Percentiles rank a stretch among this genome's conserved stretches.
These are phyloP conservation scores for Aspergillus hortae DNA, from an alignment of 2,329 filamentous ascomycete genomes.

Conservation along the genomic window DNA sequence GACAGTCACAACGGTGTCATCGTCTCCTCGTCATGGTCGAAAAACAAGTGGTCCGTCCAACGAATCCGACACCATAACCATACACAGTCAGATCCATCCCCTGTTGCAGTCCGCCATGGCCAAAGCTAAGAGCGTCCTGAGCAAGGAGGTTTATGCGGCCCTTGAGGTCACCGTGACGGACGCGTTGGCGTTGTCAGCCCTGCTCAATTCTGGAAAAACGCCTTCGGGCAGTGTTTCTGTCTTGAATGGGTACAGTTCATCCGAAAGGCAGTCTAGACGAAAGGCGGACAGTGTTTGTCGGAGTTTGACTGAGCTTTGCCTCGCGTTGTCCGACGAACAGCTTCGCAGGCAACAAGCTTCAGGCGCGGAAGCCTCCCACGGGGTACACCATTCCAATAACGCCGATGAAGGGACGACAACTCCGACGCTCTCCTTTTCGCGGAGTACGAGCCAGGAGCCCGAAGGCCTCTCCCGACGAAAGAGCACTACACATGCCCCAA, in stretches of 20 bases:
- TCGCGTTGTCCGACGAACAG: constrained; percentile 69
- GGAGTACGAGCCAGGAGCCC: constrained; percentile 37
- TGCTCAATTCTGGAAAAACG: constrained; percentile 71
- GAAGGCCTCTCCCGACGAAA: constrained; percentile 27
- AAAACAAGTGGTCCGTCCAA: constrained; percentile 44
- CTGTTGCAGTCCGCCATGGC: constrained; percentile 74
- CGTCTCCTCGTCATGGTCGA: constrained; percentile 72
- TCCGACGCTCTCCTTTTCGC: constrained; percentile 31
- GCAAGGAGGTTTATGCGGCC: constrained; percentile 68
- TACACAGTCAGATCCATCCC: constrained; percentile 62
- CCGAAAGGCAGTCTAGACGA: constrained; percentile 80
- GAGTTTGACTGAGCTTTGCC: constrained; percentile 85
- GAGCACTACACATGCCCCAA: constrained; percentile 24
- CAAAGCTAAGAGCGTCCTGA: constrained; percentile 70
- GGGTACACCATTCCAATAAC: constrained; percentile 20
- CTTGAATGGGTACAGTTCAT: constrained; percentile 39
- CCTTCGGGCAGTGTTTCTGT: constrained; percentile 43
- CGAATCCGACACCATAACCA: constrained; percentile 35
- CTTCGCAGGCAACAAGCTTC: constrained; percentile 27
- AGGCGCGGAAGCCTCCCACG: constrained; percentile 24
- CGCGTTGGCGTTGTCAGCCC: constrained; percentile 71
- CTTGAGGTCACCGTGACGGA: constrained; percentile 80
- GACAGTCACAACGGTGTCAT: constrained; percentile 83
- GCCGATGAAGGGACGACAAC: constrained; percentile 23
- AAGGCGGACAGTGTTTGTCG: constrained; percentile 93